A percentile compares a stretch with the other conserved stretches of the same genome.
phyloP scores from a whole-genome alignment of 2,329 filamentous ascomycete genomes.

The Epichloe elymi region DNA sequence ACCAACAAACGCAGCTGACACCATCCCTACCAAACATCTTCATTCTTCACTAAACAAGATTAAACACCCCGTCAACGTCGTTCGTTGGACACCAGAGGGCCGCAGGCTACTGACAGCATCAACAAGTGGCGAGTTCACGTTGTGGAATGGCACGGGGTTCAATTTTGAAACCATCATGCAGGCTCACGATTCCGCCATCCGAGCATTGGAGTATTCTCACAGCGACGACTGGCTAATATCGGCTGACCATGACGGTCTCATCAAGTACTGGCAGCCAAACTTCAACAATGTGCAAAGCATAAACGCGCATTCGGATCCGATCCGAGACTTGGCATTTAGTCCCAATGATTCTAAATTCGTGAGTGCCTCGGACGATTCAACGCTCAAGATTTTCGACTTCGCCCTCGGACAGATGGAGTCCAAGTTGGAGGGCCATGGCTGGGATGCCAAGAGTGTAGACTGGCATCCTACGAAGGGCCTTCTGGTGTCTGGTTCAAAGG shows the following conservation, averaged over 20 bases:
- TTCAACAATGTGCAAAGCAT: conserved; percentile 98
- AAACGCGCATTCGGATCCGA: conserved; percentile 77
- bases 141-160: conserved; percentile 98
- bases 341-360: conserved; percentile 94
- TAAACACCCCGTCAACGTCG: conserved; percentile 92
- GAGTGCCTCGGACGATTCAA: conserved; percentile 87
- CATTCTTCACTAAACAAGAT: conserved; percentile 98
- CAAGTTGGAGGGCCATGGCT: conserved; percentile 82
- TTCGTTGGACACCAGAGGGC: conserved; percentile 94
- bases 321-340: conserved; percentile 84
- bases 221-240: conserved; percentile 96
- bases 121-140: conserved; percentile 91
- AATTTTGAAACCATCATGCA: conserved; percentile 99
- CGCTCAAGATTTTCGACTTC: conserved; percentile 93
- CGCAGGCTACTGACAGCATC: conserved; percentile 83
- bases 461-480: conserved; percentile 96
- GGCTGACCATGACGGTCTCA: conserved; percentile 82
- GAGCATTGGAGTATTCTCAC: conserved; percentile 77
- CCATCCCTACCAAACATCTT: conserved; percentile 85
- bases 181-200: conserved; percentile 80
- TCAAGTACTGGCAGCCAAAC: conserved; percentile 99
- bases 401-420: conserved; percentile 73
- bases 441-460: conserved; percentile 94
- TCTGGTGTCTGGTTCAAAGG: conserved; percentile 91
- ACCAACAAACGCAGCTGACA: conserved; percentile 62